These are phyloP conservation scores for Psidium friedrichsthalianum DNA, from an alignment of 345 rosid species.

Conservation along the genomic window DNA sequence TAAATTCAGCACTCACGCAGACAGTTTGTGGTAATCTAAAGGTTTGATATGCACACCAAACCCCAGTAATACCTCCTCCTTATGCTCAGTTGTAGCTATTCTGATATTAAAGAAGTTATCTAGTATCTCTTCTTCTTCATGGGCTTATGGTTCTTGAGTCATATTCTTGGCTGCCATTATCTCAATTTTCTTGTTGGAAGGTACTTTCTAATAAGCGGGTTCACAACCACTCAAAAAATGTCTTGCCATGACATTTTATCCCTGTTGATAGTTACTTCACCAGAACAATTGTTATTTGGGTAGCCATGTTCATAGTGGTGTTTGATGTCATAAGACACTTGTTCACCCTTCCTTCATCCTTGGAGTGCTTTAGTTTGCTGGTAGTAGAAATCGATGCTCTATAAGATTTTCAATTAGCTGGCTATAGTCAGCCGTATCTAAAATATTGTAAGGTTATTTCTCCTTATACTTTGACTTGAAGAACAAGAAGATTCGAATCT, in stretches of 20 bases:
- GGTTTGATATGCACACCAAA: slow-evolving; percentile 25
- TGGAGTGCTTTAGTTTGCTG: background rate
- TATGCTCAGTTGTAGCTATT: background rate
- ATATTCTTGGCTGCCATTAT: background rate
- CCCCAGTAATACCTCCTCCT: background rate
- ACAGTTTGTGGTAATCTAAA: slow-evolving; percentile 95
- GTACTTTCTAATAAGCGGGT: background rate
- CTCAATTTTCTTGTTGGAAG: background rate
- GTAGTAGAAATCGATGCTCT: background rate
- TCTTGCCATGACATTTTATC: background rate
- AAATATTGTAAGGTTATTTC: background rate
- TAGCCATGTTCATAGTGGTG: background rate
- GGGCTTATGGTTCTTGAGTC: background rate
- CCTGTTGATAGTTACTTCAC: background rate
- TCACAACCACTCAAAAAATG: background rate
- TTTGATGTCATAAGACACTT: background rate
- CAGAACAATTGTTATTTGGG: background rate
- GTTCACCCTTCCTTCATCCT: background rate
- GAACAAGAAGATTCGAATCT: background rate
- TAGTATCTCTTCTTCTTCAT: background rate
- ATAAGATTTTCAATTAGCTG: background rate
- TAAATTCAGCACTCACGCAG: slow-evolving; percentile 93
- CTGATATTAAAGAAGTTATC: background rate
- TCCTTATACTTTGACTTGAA: background rate
- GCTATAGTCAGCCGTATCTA: background rate